Evolutionary conservation across 768 basidiomycete genomes (phyloP).

Genomic region (Leccinum imitatum): DNA sequence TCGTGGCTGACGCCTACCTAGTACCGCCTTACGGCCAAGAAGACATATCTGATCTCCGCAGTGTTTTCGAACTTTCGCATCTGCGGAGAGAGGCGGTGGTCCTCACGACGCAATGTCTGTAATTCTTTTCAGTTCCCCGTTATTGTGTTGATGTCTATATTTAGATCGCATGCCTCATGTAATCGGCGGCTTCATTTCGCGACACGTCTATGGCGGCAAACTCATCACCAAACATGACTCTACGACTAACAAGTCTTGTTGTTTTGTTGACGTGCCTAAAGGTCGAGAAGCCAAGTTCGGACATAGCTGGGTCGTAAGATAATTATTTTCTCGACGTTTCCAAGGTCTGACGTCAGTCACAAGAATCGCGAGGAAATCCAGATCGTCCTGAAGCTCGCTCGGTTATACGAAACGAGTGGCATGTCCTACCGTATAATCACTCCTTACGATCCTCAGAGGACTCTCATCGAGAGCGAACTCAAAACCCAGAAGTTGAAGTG

Average conservation of each 20-base stretch:
- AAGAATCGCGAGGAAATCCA: slow-evolving; percentile 62
- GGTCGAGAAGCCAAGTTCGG: slow-evolving; percentile 32
- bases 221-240: slow-evolving; percentile 57
- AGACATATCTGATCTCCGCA: slow-evolving; percentile 57
- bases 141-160: background rate
- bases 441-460: slow-evolving; percentile 75
- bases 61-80: slow-evolving; percentile 74
- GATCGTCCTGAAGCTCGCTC: slow-evolving; percentile 54
- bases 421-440: slow-evolving; percentile 67
- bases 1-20: slow-evolving; percentile 29
- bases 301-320: slow-evolving; percentile 38
- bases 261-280: slow-evolving; percentile 40
- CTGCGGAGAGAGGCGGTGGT: slow-evolving; percentile 48
- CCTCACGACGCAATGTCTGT: slow-evolving; percentile 72
- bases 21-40: slow-evolving; percentile 82
- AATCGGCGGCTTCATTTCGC: slow-evolving; percentile 70
- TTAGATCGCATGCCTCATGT: slow-evolving; percentile 81
- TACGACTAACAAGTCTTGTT: slow-evolving; percentile 34
- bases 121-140: background rate
- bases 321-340: background rate
- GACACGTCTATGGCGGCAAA: slow-evolving; percentile 55
- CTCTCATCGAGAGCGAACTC: slow-evolving; percentile 54
- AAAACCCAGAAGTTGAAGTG: slow-evolving; percentile 47
- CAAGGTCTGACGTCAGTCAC: background rate
- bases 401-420: slow-evolving; percentile 43